Percentiles rank a stretch among this genome's conserved stretches.
These are phyloP conservation scores for Nothophaeocryptopus gaeumannii DNA, from an alignment of 2,329 filamentous ascomycete species.

Conservation along the genomic window DNA sequence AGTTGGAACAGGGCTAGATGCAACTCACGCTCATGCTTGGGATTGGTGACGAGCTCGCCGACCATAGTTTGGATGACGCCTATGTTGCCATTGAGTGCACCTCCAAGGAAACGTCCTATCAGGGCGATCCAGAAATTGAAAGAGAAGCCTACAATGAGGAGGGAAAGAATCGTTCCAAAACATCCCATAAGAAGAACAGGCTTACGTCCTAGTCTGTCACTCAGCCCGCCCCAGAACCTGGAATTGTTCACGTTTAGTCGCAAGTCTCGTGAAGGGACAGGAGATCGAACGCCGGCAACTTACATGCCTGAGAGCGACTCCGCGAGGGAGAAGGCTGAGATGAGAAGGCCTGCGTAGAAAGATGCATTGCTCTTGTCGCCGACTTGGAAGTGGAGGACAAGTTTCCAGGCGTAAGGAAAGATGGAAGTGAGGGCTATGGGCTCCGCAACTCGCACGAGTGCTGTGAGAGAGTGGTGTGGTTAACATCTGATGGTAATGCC, in stretches of 20 bases:
- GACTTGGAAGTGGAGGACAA: conserved; percentile 73
- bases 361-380: conserved; percentile 72
- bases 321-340: conserved; percentile 78
- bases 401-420: conserved; percentile 85
- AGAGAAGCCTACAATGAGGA: conserved; percentile 79
- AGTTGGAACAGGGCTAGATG: neutral
- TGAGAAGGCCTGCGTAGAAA: conserved; percentile 83
- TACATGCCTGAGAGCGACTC: conserved; percentile 78
- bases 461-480: conserved; percentile 44
- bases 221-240: conserved; percentile 75
- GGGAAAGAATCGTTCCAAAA: conserved; percentile 75
- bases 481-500: conserved; percentile 1
- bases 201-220: conserved; percentile 79
- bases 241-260: neutral
- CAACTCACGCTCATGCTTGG: conserved; percentile 77
- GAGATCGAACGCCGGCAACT: conserved; percentile 13
- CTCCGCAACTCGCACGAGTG: conserved; percentile 87
- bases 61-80: conserved; percentile 80
- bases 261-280: neutral
- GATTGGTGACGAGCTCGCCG: conserved; percentile 77
- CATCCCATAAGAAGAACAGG: conserved; percentile 80
- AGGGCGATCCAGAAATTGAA: conserved; percentile 82
- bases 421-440: conserved; percentile 91
- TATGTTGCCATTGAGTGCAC: conserved; percentile 86
- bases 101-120: conserved; percentile 70